Percentiles rank a stretch among this genome's conserved stretches.
These are phyloP conservation scores for Nymphaea colorata DNA, from an alignment of 164 flowering plant species.

Conservation along the genomic window DNA sequence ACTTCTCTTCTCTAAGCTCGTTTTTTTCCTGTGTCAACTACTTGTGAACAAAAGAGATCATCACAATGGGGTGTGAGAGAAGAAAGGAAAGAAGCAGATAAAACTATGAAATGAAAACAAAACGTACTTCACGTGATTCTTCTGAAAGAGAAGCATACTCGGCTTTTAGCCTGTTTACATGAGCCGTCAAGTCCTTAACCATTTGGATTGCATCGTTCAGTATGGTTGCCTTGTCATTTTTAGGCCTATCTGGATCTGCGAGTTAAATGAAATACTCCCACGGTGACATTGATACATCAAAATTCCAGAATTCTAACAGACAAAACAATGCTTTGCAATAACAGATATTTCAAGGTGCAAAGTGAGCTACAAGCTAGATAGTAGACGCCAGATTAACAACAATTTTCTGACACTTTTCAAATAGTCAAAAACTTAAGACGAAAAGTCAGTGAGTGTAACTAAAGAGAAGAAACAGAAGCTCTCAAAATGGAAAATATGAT, in stretches of 20 bases:
- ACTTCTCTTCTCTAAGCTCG: slow-evolving; percentile 91
- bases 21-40: slow-evolving; percentile 93
- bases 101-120: slow-evolving; percentile 2
- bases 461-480: not conserved
- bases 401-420: not conserved
- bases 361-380: not conserved
- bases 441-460: no score
- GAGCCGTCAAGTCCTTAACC: slow-evolving; percentile 75
- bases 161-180: slow-evolving; percentile 67
- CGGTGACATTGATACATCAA: not conserved
- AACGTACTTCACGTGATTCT: slow-evolving; percentile 82
- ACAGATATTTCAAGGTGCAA: not conserved
- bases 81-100: not conserved
- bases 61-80: not conserved
- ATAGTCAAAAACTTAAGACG: no score
- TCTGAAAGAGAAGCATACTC: slow-evolving; percentile 59
- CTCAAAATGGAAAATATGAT: not conserved
- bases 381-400: not conserved
- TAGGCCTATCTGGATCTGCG: slow-evolving; percentile 93
- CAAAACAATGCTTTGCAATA: not conserved
- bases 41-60: slow-evolving; percentile 3
- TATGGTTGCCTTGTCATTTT: slow-evolving; percentile 89
- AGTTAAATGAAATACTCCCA: not conserved
- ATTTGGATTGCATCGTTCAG: slow-evolving; percentile 71
- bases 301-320: not conserved